Conservation (phyloP, 495 filamentous ascomycete genomes). For the Talaromyces stipitatus region DNA sequence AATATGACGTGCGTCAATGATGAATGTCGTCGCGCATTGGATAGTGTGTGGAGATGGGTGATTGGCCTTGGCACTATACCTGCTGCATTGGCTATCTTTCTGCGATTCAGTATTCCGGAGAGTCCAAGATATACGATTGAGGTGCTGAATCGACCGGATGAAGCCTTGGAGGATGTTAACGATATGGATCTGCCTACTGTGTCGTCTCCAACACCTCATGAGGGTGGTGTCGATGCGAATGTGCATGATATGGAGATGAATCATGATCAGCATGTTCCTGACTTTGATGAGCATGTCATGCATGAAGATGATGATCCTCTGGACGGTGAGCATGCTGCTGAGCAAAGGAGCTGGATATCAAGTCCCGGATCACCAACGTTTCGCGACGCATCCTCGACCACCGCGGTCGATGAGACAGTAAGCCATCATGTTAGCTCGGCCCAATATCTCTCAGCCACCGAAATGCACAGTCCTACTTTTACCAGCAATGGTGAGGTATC, state of each 20-base stretch:
- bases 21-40: slow-evolving; percentile 5
- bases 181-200: slow-evolving; percentile 4
- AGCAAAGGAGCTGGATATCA: background rate
- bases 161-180: slow-evolving; percentile 12
- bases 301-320: background rate
- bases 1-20: background rate
- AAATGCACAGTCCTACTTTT: background rate
- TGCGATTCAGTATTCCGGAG: slow-evolving; percentile 48
- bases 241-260: slow-evolving; percentile 6
- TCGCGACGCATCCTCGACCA: background rate
- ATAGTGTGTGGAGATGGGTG: slow-evolving; percentile 43
- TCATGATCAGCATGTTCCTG: background rate
- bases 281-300: background rate
- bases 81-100: slow-evolving; percentile 42
- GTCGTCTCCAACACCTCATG: slow-evolving; percentile 8
- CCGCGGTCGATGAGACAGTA: background rate
- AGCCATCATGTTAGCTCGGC: background rate
- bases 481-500: background rate
- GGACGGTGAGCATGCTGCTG: background rate
- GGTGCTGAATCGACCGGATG: slow-evolving; percentile 27
- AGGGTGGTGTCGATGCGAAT: slow-evolving; percentile 7
- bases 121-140: slow-evolving; percentile 43
- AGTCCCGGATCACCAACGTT: background rate
- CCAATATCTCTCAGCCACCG: background rate
- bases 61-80: slow-evolving; percentile 46